A percentile compares a stretch with the other conserved stretches of the same genome.
Evolutionary conservation across 2,329 filamentous ascomycete species (phyloP).

Genomic region (Arthrinium puccinioides): DNA sequence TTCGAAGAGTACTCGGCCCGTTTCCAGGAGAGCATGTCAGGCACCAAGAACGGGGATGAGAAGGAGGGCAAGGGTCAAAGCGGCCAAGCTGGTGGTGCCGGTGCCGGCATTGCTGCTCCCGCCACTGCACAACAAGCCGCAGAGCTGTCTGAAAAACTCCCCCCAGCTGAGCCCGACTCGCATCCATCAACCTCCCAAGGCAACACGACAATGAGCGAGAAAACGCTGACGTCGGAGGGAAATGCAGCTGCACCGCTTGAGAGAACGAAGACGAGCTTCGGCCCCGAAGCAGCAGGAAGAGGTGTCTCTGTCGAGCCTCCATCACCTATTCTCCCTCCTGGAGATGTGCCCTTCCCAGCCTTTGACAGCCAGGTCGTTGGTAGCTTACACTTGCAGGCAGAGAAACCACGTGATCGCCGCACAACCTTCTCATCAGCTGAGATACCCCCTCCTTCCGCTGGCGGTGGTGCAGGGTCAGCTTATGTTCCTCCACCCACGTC

Average conservation of each 20-base stretch:
- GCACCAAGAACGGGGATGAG: constrained; percentile 48
- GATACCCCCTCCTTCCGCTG: constrained; percentile 30
- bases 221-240: constrained; percentile 9
- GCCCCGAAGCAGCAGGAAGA: constrained; percentile 11
- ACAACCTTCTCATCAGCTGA: constrained; percentile 50
- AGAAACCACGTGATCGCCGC: constrained; percentile 39
- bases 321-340: constrained; percentile 34
- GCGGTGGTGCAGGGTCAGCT: constrained; percentile 17
- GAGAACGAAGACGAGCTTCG: constrained; percentile 9
- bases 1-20: constrained; percentile 69
- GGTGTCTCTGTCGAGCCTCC: constrained; percentile 23
- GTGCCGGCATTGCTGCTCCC: constrained; percentile 17
- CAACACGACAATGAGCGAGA: constrained; percentile 14
- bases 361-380: constrained; percentile 31
- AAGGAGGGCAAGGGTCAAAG: constrained; percentile 34
- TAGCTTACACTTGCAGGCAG: constrained; percentile 20
- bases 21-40: constrained; percentile 62
- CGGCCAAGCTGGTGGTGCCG: constrained; percentile 14
- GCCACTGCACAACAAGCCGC: constrained; percentile 15
- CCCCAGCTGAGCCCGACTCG: constrained; percentile 9
- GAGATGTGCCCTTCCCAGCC: constrained; percentile 38
- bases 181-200: constrained; percentile 11
- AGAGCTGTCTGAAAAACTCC: constrained; percentile 15
- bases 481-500: constrained; percentile 22
- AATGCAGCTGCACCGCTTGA: constrained; percentile 10